Base-by-base conservation (phyloP, 441 rosid genomes). In the Erodium moschatum region DNA sequence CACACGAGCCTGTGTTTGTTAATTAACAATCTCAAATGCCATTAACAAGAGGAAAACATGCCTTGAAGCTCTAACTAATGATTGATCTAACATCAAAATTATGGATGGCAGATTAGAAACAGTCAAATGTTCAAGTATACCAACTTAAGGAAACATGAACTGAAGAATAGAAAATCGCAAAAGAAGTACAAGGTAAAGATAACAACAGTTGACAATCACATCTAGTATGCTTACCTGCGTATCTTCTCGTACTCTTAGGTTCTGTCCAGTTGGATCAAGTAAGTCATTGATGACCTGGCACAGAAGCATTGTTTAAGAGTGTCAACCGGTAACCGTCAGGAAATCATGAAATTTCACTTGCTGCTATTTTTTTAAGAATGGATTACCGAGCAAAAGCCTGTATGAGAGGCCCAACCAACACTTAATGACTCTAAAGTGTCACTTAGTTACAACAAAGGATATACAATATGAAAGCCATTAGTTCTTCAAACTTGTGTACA, bases 251-350 rank as follows among this genome's bases (percentile, higher is more conserved):
- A 92, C 89, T 1, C 97, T 97, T 85, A 92, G 85, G 81, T 92
- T 90, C 83, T 92, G 98, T 75, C 98, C 96, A 0, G 92, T 90
- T 71, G 98, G 97, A 87, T 92, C 96, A 78, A 92, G 92, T 75
- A 92, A 85, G 86, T 92, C 98, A 76, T 92, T 92, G 78, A 92
- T 90, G 81, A 92, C 97, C 98, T 92, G 85, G 75, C 46, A 78
- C 69, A 69, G 79, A 69, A 77, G 71, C 69, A 18, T 50, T 16
- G 7, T 50, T 50, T 4, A 50, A 50, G 65, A 52, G 70, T 13
- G 52, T 62, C 48, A 65, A 35, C 73, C 69, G 69, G 64, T 54
- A 65, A 35, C 73, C 69, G 69, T 65, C 31, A 74, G 64, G 27
- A 58, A 0, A 7, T 42, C 9, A 16, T 6, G 9, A 16, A 54